These are phyloP conservation scores for Alloteropsis angusta DNA, from an alignment of 202 grass and related monocot species.

Conservation along the genomic window DNA sequence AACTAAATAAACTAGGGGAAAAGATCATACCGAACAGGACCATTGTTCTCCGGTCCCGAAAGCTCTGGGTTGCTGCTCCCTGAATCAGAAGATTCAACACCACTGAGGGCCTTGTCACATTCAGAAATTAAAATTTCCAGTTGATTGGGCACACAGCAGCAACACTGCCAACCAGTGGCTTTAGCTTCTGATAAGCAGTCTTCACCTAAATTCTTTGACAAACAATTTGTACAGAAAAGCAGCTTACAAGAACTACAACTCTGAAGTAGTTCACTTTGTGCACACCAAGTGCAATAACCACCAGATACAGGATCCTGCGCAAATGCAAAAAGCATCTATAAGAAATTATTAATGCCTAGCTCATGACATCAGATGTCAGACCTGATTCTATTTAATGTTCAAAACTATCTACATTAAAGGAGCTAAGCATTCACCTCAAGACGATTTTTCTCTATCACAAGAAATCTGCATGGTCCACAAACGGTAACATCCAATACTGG, in stretches of 20 bases:
- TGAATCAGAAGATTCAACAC: constrained; percentile 54
- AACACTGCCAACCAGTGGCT: constrained; percentile 67
- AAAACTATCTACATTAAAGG: constrained; percentile 9
- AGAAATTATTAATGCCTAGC: neutral
- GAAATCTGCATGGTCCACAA: constrained; percentile 80
- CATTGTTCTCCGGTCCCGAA: constrained; percentile 42
- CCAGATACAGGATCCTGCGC: constrained; percentile 41
- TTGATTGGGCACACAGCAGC: constrained; percentile 68
- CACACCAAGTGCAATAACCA: constrained; percentile 90
- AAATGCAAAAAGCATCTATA: constrained; percentile 7
- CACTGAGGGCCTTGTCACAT: constrained; percentile 57
- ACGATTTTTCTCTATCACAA: constrained; percentile 76
- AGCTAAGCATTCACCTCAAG: constrained; percentile 47
- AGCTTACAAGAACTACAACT: constrained; percentile 75
- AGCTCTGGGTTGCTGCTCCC: constrained; percentile 47
- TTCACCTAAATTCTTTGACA: constrained; percentile 83
- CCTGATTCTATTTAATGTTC: neutral
- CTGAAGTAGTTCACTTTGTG: constrained; percentile 60
- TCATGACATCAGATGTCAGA: neutral
- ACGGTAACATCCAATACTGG: constrained; percentile 74
- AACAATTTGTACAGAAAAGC: constrained; percentile 67
- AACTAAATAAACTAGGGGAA: constrained; percentile 14
- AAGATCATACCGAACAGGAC: constrained; percentile 47
- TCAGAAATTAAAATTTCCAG: constrained; percentile 59
- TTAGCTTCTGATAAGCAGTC: constrained; percentile 52